Percentiles rank a stretch among this genome's conserved stretches.
These are phyloP conservation scores for Pestalotiopsis sp. DNA, from an alignment of 2,329 filamentous ascomycete species.

Conservation along the genomic window DNA sequence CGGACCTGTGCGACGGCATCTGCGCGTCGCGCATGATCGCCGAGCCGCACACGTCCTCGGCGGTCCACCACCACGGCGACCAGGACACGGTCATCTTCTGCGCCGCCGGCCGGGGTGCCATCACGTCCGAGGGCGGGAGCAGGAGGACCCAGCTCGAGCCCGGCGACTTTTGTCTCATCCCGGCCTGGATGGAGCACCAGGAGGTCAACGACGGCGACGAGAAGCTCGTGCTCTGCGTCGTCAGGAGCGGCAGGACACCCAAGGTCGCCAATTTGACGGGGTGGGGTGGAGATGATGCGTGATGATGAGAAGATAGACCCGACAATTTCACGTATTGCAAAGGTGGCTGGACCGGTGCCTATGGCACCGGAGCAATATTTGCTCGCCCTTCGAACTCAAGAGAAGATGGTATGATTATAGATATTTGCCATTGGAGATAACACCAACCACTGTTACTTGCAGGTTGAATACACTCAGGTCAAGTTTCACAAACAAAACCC, in stretches of 20 bases:
- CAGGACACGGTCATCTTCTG: constrained; percentile 58
- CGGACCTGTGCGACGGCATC: constrained; percentile 47
- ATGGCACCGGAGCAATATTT: no score
- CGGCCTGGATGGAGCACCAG: constrained; percentile 55
- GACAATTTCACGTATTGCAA: no score
- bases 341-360: no score
- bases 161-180: constrained; percentile 57
- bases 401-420: no score
- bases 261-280: constrained; percentile 51
- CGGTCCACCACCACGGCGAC: constrained; percentile 55
- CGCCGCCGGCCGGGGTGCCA: constrained; percentile 46
- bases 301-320: background rate
- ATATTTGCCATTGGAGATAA: no score
- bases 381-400: no score
- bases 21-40: constrained; percentile 45
- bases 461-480: no score
- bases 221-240: constrained; percentile 56
- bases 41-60: constrained; percentile 40
- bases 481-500: no score
- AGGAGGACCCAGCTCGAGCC: constrained; percentile 48
- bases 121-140: constrained; percentile 51
- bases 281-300: constrained; percentile 38
- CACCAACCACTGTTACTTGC: no score
- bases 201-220: constrained; percentile 58
- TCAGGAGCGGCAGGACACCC: constrained; percentile 48